Conservation (phyloP, 2,329 filamentous ascomycete species). For the Intubia oerlemansii region DNA sequence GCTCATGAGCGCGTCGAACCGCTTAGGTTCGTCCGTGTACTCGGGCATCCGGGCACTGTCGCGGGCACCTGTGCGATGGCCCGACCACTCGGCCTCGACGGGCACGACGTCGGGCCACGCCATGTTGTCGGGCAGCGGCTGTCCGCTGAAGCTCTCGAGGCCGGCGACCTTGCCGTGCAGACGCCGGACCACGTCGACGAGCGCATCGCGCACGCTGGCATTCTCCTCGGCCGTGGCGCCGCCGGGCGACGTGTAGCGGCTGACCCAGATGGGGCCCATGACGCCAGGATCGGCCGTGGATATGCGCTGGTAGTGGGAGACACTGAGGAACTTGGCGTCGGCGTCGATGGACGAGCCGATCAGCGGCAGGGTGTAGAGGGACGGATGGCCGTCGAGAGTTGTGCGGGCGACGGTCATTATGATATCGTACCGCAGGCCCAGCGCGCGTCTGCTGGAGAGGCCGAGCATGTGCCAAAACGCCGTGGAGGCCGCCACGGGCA, state of each 20-base stretch:
- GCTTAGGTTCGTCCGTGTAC: constrained; percentile 35
- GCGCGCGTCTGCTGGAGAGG: too few species aligned
- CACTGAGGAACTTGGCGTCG: constrained; percentile 17
- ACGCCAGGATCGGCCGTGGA: constrained; percentile 42
- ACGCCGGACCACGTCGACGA: constrained; percentile 33
- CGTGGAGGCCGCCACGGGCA: constrained; percentile 42
- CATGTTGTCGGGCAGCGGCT: constrained; percentile 9
- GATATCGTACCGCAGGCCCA: too few species aligned
- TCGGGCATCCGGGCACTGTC: constrained; percentile 26
- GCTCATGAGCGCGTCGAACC: constrained; percentile 44
- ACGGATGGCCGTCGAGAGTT: too few species aligned
- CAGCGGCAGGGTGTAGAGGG: too few species aligned
- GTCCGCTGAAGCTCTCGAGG: constrained; percentile 1
- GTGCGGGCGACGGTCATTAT: too few species aligned
- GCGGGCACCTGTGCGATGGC: constrained; percentile 35
- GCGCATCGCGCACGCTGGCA: constrained; percentile 29
- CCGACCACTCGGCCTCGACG: constrained; percentile 58
- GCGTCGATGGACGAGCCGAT: too few species aligned
- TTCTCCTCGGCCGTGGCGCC: constrained; percentile 25
- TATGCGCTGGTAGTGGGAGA: constrained; percentile 42
- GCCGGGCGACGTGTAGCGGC: constrained; percentile 40
- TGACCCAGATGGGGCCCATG: constrained; percentile 67
- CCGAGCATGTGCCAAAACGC: constrained; percentile 42
- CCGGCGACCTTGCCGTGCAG: constrained; percentile 3
- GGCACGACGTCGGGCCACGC: constrained; percentile 28